These are phyloP conservation scores for Candida argentea DNA, from an alignment of 805 yeast genomes.

Conservation along the genomic window DNA sequence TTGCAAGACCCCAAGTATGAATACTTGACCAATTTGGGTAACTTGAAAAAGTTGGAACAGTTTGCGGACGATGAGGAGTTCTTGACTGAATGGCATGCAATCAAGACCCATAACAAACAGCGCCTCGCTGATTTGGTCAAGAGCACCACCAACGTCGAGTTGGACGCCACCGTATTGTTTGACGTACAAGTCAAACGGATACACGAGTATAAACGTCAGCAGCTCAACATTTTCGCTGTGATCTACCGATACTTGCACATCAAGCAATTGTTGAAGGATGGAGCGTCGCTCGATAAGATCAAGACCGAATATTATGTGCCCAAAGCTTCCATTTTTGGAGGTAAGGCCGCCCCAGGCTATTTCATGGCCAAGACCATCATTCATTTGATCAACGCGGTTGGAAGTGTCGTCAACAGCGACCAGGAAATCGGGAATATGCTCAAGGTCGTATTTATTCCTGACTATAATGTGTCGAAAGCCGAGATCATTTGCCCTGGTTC, in stretches of 20 bases:
- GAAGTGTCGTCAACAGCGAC: conserved; percentile 72
- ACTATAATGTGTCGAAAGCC: conserved; percentile 90
- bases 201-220: conserved; percentile 94
- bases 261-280: conserved; percentile 52
- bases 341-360: conserved; percentile 97
- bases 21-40: conserved; percentile 57
- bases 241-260: conserved; percentile 73
- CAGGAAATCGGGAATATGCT: conserved; percentile 62
- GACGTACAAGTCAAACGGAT: conserved; percentile 92
- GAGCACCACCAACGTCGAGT: conserved; percentile 49
- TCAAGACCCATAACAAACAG: conserved; percentile 61
- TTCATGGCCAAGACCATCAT: conserved; percentile 90
- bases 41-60: conserved; percentile 56
- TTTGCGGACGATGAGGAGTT: conserved; percentile 61
- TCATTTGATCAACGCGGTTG: conserved; percentile 74
- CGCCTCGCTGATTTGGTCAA: conserved; percentile 60
- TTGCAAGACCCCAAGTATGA: conserved; percentile 56
- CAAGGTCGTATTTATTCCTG: conserved; percentile 84
- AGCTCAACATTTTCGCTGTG: conserved; percentile 82
- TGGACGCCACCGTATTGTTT: conserved; percentile 67
- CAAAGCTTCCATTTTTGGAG: conserved; percentile 79
- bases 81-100: conserved; percentile 57
- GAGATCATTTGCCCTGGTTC: conserved; percentile 86
- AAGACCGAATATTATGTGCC: conserved; percentile 60
- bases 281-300: conserved; percentile 28